Conservation (phyloP, 2,329 filamentous ascomycete species). For the Hymenoscyphus infarciens region DNA sequence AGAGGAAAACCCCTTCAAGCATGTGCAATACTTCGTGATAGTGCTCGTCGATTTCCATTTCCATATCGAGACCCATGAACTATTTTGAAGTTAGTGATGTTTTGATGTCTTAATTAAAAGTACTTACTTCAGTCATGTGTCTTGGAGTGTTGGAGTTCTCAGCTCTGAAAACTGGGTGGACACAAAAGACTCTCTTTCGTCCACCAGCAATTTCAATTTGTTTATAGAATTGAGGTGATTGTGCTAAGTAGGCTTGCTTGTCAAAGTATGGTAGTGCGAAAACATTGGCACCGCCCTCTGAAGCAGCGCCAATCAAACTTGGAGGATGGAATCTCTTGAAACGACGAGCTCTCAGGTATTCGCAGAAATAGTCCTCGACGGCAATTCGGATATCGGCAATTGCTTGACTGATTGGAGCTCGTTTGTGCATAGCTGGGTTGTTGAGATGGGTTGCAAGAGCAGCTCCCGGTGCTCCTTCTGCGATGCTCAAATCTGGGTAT, state of each 20-base stretch:
- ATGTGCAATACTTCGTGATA: constrained; percentile 73
- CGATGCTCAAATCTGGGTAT: constrained; percentile 35
- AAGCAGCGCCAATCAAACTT: constrained; percentile 83
- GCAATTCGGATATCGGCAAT: constrained; percentile 54
- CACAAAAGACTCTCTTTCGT: constrained; percentile 72
- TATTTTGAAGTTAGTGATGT: constrained; percentile 30
- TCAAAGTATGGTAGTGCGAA: constrained; percentile 90
- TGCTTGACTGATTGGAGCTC: constrained; percentile 85
- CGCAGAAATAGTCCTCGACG: constrained; percentile 60
- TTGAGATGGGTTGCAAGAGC: constrained; percentile 58
- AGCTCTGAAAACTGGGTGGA: constrained; percentile 80
- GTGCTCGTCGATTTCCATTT: constrained; percentile 80
- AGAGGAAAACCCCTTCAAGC: constrained; percentile 69
- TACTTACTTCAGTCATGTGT: constrained; percentile 70
- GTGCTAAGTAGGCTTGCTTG: constrained; percentile 73
- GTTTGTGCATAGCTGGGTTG: constrained; percentile 90
- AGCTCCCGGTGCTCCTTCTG: constrained; percentile 64
- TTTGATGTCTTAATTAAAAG: neutral
- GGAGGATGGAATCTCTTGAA: constrained; percentile 88
- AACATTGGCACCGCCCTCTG: constrained; percentile 89
- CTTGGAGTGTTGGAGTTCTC: constrained; percentile 81
- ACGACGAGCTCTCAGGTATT: constrained; percentile 71
- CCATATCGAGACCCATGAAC: constrained; percentile 84
- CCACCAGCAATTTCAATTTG: constrained; percentile 80
- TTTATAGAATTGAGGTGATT: constrained; percentile 84